Evolutionary conservation across 305 asterid genomes (phyloP).

Genomic region (Vinca major): DNA sequence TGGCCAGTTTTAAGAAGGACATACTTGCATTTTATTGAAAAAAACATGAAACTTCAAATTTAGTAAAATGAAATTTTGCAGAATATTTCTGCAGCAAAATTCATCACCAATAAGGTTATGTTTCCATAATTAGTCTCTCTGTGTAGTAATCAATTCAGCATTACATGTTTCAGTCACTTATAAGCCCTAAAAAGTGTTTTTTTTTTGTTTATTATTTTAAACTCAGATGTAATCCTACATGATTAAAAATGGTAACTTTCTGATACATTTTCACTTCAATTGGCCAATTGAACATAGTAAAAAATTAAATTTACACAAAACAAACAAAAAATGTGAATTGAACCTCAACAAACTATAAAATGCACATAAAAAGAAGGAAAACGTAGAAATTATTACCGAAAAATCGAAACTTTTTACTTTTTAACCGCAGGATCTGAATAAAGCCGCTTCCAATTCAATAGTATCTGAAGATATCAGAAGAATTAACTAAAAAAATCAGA

Average conservation of each 20-base stretch:
- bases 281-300: neutral
- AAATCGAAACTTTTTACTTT: slow-evolving; percentile 1
- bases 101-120: neutral
- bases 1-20: neutral
- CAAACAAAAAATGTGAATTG: neutral
- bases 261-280: neutral
- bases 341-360: neutral
- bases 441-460: neutral
- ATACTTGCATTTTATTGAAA: too few species aligned
- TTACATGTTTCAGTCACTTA: too few species aligned
- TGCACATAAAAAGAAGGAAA: neutral
- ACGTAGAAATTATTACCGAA: slow-evolving; percentile 4
- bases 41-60: neutral
- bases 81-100: neutral
- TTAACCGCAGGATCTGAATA: slow-evolving; percentile 6
- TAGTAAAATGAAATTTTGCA: neutral
- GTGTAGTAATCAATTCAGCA: neutral
- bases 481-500: neutral
- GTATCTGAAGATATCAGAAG: neutral
- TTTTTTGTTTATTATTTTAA: neutral
- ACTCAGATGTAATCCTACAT: neutral
- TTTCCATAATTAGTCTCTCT: neutral
- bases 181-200: neutral
- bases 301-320: neutral
- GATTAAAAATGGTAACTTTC: neutral